These are phyloP conservation scores for Stachybotrys chartarum DNA, from an alignment of 2,329 filamentous ascomycete genomes.

Conservation along the genomic window DNA sequence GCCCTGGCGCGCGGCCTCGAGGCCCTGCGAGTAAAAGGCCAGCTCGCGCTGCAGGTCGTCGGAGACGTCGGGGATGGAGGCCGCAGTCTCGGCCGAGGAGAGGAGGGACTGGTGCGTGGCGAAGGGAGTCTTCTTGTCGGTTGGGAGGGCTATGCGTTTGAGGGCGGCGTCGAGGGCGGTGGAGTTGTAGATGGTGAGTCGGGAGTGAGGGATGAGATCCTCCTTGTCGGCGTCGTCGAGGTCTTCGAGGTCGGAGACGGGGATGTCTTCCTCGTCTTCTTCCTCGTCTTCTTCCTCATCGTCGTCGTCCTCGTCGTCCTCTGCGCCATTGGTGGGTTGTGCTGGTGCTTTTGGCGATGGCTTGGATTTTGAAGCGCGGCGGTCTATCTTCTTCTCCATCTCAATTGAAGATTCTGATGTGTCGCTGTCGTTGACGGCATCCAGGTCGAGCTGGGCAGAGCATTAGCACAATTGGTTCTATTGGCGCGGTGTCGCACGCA, in stretches of 20 bases:
- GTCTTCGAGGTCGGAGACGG: slow-evolving; percentile 80
- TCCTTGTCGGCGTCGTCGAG: slow-evolving; percentile 72
- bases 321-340: not conserved
- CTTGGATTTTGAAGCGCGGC: slow-evolving; percentile 22
- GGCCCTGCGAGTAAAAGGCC: slow-evolving; percentile 84
- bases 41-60: slow-evolving; percentile 91
- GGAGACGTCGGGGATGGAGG: slow-evolving; percentile 70
- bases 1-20: slow-evolving; percentile 68
- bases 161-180: slow-evolving; percentile 74
- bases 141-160: slow-evolving; percentile 67
- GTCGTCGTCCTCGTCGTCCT: slow-evolving; percentile 27
- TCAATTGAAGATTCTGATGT: slow-evolving; percentile 66
- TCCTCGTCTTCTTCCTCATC: slow-evolving; percentile 57
- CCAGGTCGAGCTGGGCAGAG: slow-evolving; percentile 38
- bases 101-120: slow-evolving; percentile 74
- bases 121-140: slow-evolving; percentile 64
- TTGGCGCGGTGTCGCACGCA: slow-evolving; percentile 6
- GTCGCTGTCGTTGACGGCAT: slow-evolving; percentile 54
- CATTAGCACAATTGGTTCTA: no score
- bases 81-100: slow-evolving; percentile 55
- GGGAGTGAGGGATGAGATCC: slow-evolving; percentile 83
- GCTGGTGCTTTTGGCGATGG: slow-evolving; percentile 10
- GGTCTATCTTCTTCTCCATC: slow-evolving; percentile 64
- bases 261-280: slow-evolving; percentile 79
- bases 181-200: slow-evolving; percentile 96